Evolutionary conservation across 768 basidiomycete species (phyloP).

Genomic region (Phaeotremella skinneri): DNA sequence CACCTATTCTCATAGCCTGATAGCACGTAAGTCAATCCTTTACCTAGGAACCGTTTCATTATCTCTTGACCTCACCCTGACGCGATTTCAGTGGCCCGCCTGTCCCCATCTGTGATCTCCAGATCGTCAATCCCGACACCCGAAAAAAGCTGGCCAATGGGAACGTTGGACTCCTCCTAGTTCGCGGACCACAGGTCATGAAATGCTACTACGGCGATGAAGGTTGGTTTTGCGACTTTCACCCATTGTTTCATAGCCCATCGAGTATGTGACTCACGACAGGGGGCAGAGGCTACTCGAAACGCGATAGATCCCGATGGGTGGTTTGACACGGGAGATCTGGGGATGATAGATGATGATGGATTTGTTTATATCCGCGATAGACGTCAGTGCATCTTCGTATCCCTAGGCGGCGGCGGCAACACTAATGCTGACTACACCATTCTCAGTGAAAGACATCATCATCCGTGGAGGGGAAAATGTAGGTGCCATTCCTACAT

Average conservation of each 20-base stretch:
- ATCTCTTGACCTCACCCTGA: background rate
- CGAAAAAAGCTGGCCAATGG: constrained; percentile 24
- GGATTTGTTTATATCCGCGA: constrained; percentile 45
- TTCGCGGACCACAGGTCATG: constrained; percentile 47
- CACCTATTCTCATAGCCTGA: constrained; percentile 27
- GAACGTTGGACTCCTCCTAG: constrained; percentile 31
- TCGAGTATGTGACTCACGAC: background rate
- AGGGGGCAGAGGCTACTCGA: constrained; percentile 25
- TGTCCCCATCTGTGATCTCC: constrained; percentile 38
- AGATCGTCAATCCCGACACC: constrained; percentile 37
- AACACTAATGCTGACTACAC: constrained; percentile 1
- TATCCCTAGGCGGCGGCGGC: background rate
- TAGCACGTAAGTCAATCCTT: constrained; percentile 43
- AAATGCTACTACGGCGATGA: constrained; percentile 39
- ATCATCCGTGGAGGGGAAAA: constrained; percentile 48
- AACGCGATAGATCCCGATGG: constrained; percentile 36
- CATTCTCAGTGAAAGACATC: constrained; percentile 38
- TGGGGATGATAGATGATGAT: constrained; percentile 33
- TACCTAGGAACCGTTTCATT: background rate
- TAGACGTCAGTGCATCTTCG: constrained; percentile 22
- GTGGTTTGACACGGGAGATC: constrained; percentile 46
- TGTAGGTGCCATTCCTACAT: constrained; percentile 20
- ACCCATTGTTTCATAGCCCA: background rate
- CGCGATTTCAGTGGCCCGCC: constrained; percentile 30
- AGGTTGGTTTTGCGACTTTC: constrained; percentile 17